Conservation (phyloP, 2,329 filamentous ascomycete species). For the Fusarium floridanum region DNA sequence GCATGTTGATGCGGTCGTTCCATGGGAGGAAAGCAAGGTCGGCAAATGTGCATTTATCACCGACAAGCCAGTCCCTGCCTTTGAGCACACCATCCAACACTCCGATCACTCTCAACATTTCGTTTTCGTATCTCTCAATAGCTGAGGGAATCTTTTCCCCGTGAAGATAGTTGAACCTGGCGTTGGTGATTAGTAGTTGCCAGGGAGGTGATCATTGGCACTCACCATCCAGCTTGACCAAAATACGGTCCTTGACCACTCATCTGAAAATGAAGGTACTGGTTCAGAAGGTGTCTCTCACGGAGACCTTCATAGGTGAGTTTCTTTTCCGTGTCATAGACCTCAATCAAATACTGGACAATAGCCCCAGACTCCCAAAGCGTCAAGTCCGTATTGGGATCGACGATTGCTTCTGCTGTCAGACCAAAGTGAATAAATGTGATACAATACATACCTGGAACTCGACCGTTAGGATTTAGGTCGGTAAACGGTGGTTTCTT, state of each 20-base stretch:
- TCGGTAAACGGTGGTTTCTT: not conserved
- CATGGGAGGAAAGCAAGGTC: not conserved
- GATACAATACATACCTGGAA: not conserved
- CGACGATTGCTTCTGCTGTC: not conserved
- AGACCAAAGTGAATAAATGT: not conserved
- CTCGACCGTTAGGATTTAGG: not conserved
- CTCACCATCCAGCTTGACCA: not conserved
- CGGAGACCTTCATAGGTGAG: not conserved
- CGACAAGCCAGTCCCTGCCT: conserved; percentile 3
- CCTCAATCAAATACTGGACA: not conserved
- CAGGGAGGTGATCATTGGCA: not conserved
- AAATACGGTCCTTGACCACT: not conserved
- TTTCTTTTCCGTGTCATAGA: not conserved
- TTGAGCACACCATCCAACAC: not conserved
- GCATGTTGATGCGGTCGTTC: not conserved
- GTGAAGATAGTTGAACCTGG: not conserved
- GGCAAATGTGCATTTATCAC: conserved; percentile 1
- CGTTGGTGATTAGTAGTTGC: not conserved
- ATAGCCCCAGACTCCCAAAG: not conserved
- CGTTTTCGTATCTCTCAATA: not conserved
- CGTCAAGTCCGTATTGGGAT: not conserved
- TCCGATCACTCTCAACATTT: not conserved
- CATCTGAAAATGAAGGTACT: not conserved
- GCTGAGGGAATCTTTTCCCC: not conserved
- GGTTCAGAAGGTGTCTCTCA: not conserved